Conservation (phyloP, 768 basidiomycete genomes). For the Pulveroboletus sp. region DNA sequence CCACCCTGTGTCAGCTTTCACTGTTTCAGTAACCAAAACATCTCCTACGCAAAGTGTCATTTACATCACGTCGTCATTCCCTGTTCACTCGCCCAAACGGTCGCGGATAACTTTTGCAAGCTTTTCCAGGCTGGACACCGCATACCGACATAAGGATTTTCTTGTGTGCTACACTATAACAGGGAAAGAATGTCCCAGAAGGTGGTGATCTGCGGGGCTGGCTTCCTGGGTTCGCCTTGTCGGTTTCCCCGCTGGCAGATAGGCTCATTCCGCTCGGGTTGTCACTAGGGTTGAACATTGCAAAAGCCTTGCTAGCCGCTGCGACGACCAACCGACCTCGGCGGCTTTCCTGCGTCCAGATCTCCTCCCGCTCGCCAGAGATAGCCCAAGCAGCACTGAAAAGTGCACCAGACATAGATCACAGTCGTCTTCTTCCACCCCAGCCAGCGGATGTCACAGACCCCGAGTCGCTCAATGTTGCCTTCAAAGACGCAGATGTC, state of each 20-base stretch:
- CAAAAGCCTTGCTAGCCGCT: conserved; percentile 42
- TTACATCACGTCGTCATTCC: conserved; percentile 11
- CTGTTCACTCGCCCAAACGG: background rate
- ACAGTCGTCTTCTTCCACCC: conserved; percentile 38
- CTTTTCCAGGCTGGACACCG: background rate
- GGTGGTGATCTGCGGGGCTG: conserved; percentile 52
- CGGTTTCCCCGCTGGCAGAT: background rate
- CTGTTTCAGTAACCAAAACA: background rate
- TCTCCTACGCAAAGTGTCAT: background rate
- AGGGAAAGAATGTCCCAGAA: too few relatives aligned
- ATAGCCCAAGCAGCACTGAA: conserved; percentile 35
- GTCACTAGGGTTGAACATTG: conserved; percentile 53
- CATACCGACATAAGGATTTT: too few relatives aligned
- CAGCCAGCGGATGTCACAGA: conserved; percentile 51
- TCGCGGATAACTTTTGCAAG: background rate
- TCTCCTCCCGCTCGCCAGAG: conserved; percentile 58
- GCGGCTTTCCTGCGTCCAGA: conserved; percentile 37
- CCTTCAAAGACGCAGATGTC: conserved; percentile 52
- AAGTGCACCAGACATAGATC: conserved; percentile 29
- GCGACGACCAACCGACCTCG: conserved; percentile 19
- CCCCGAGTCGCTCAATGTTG: conserved; percentile 40
- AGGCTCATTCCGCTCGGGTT: background rate
- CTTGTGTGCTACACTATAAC: too few relatives aligned
- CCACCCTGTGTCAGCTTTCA: background rate
- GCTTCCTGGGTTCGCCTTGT: conserved; percentile 53